Percentiles rank a stretch among this genome's conserved stretches.
phyloP scores from a whole-genome alignment of 2,329 filamentous ascomycete genomes.

The Daldinia sp. region DNA sequence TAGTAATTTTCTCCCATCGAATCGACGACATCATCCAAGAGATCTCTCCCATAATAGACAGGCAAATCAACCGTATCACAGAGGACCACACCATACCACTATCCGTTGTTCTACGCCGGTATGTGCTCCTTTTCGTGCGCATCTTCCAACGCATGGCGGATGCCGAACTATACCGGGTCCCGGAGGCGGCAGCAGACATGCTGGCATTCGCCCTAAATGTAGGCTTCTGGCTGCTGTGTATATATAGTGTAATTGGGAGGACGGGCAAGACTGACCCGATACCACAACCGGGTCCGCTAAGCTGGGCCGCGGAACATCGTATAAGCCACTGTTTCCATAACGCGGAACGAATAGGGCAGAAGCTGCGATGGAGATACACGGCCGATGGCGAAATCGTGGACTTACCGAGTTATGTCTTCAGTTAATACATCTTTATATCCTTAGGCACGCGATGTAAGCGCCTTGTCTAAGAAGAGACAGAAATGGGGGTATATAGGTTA shows the following conservation, averaged over 20 bases:
- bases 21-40: neutral
- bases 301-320: slow-evolving; percentile 5
- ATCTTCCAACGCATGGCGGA: neutral
- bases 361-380: slow-evolving; percentile 6
- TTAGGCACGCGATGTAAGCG: neutral
- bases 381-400: slow-evolving; percentile 6
- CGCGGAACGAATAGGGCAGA: neutral
- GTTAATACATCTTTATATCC: neutral
- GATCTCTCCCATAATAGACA: neutral
- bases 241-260: slow-evolving; percentile 2
- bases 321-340: slow-evolving; percentile 8
- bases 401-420: neutral
- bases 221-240: neutral
- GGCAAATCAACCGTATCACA: neutral
- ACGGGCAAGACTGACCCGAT: neutral
- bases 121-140: neutral
- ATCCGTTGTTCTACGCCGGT: neutral
- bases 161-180: slow-evolving; percentile 1
- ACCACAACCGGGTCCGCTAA: slow-evolving; percentile 3
- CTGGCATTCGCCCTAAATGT: neutral
- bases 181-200: neutral
- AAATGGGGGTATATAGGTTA: slow-evolving; percentile 7
- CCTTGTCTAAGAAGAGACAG: neutral
- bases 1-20: neutral
- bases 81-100: neutral